Evolutionary conservation across 129 eudicot genomes (phyloP), one percentile per base, ranked within the genome.

Genomic region (Flaveria sonorensis): DNA sequence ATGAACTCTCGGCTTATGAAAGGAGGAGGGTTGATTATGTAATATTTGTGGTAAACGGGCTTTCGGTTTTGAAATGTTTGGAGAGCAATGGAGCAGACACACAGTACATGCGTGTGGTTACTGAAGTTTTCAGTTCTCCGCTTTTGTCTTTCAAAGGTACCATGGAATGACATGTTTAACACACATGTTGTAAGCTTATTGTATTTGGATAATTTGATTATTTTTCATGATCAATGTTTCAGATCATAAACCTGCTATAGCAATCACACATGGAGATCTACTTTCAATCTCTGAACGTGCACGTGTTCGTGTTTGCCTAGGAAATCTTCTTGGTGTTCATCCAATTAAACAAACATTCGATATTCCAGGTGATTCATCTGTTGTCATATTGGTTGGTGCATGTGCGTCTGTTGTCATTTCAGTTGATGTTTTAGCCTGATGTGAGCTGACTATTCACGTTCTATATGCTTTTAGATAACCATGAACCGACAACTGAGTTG

Each of bases 241-340:
- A 93, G 98, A 93, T 86, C 97, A 93, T 72, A 93, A 90, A 78
- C 98, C 98, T 73, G 92, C 75, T 48, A 80, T 93, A 73, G 98
- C 86, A 60, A 85, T 93, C 69, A 93, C 98, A 57, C 96, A 90
- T 66, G 98, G 97, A 75, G 98, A 93, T 84, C 70, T 93, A 75
- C 91, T 93, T 63, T 63, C 92, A 50, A 69, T 76, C 12, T 65
- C 82, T 51, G 97, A 93, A 45, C 92, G 96, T 56, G 85, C 82
- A 68, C 86, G 85, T 36, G 73, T 93, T 10, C 84, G 97, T 70
- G 71, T 90, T 67, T 76, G 82, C 86, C 77, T 90, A 24, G 98
- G 98, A 68, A 81, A 88, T 74, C 72, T 87, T 69, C 76, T 90
- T 64, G 91, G 91, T 69, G 62, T 90, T 64, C 91, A 86, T 72